Base-by-base conservation (phyloP, 805 yeast species). In the Ogataea populi-albae region DNA sequence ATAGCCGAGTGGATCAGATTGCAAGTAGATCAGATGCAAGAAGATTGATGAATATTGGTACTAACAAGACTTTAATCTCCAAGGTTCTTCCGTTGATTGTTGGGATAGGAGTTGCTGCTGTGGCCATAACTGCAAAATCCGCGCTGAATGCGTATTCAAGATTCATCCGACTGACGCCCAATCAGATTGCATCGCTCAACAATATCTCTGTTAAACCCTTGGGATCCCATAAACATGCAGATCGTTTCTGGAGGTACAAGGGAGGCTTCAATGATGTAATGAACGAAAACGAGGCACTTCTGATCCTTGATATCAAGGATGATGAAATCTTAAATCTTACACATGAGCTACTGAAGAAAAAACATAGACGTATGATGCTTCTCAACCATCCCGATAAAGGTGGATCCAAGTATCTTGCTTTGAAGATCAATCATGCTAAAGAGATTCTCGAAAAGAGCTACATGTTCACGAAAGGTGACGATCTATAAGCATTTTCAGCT, bases 331-430 rank as follows among this genome's bases (percentile, higher is more conserved):
- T 77, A 34, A 61, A 66, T 37, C 49, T 80, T 22, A 63, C 68
- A 26, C 59, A 55, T 20, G 68, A 68, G 9, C 54, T 73, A 46
- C 66, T 91, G 47, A 81, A 81, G 59, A 79, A 75, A 41, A 77
- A 79, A 38, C 95, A 87, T 56, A 71, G 95, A 52, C 66, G 65
- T 41, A 71, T 82, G 55, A 87, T 86, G 95, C 65, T 86, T 61
- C 65, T 76, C 9, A 86, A 86, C 58, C 96, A 86, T 56, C 95
- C 96, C 1, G 96, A 86, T 59, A 77, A 82, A 49, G 95, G 95
- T 3, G 96, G 96, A 2, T 81, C 89, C 30, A 78, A 86, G 14
- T 83, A 72, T 46, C 51, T 86, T 44, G 93, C 95, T 17, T 79
- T 86, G 59, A 87, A 86, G 64, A 82, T 87, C 32, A 86, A 87